Base-by-base conservation (phyloP, 2,329 filamentous ascomycete genomes). In the Coniochaeta pulveracea region DNA sequence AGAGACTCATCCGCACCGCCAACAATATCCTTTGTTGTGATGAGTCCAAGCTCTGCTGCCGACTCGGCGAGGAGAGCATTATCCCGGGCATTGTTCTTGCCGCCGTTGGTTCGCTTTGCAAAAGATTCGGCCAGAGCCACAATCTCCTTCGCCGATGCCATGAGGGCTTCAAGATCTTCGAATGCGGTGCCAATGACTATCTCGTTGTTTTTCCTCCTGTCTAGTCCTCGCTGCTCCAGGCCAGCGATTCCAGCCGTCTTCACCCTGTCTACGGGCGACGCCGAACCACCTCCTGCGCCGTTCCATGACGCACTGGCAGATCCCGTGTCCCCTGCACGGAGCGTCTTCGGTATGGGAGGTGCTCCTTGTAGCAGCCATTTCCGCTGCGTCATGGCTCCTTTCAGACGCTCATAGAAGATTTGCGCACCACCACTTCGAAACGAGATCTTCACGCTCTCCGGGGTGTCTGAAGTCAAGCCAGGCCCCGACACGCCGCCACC, bases 111-210 rank as follows among this genome's bases (percentile, higher is more conserved):
- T 48, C 88, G 81, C 10, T 75, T 67, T 2, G 85, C 78, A 45
- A 96, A 89, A 11, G 77, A 77, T 55, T 96, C 89, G 1, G 91
- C 91, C 26, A 98, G 76, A 5, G 86, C 85, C 33, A 96, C 80
- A 31, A 98, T 85, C 51, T 98, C 85, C 52, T 96, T 95, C 5
- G 91, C 91, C 4, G 89, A 95, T 3, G 88, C 85, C 89, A 96
- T 98, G 23, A 98, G 66, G 4, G 91, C 88, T 52, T 96, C 89
- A 0, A 98, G 71, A 49, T 98, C 91, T 52, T 95, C 89, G 48
- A 98, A 98, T 0, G 91, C 88, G 43, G 75, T 86, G 17, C 89
- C 89, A 42, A 98, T 94, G 32, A 95, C 79, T 8, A 85, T 60
- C 55, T 95, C 86, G 46, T 95, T 96, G 54, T 93, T 94, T 59